Base-by-base conservation (phyloP, 2,329 filamentous ascomycete genomes). In the Venturia nashicola region DNA sequence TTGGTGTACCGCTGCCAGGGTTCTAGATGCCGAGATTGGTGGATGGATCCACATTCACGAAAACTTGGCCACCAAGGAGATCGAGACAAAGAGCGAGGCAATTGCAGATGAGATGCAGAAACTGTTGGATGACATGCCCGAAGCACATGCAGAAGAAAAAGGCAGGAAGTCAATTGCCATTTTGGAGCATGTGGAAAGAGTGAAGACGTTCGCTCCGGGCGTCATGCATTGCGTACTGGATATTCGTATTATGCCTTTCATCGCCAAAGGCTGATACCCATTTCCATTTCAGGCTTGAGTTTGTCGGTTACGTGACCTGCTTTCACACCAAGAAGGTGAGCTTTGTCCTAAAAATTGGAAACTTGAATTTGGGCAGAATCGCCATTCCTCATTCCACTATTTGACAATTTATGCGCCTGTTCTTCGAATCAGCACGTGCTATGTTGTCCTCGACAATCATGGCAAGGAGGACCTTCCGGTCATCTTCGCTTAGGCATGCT, bases 1-100 rank as follows among this genome's bases (percentile, higher is more conserved):
- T 16, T 84, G 83, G 82, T 67, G 70, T 16, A 75, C 73, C 51
- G 83, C 83, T 3, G 77, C 80, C 43, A 65, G 69, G 20, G 71
- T 80, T 18, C 64, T 86, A 43, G 80, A 83, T 68, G 46, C 65
- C 1, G 64, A 69, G 43, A 63, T 70, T 43, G 79, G 78, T 5
- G 83, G 83, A 0, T 86, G 83, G 83, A 67, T 83, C 9, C 83
- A 86, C 73, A 76, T 82, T 51, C 84, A 86, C 70, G 83, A 86
- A 72, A 86, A 86, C 67, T 79, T 85, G 43, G 77, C 79, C 20
- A 69, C 78, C 6, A 70, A 70, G 16, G 71, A 78, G 20, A 79
- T 82, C 62, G 74, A 77, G 14, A 18, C 14, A 2, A 59, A 42
- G 59, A 44, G 27, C 20, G 39, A 60, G 64, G 40, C 76, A 70